These are phyloP conservation scores for Aspergillus oerlinghausenensis DNA, from an alignment of 2,329 filamentous ascomycete genomes.

Conservation along the genomic window DNA sequence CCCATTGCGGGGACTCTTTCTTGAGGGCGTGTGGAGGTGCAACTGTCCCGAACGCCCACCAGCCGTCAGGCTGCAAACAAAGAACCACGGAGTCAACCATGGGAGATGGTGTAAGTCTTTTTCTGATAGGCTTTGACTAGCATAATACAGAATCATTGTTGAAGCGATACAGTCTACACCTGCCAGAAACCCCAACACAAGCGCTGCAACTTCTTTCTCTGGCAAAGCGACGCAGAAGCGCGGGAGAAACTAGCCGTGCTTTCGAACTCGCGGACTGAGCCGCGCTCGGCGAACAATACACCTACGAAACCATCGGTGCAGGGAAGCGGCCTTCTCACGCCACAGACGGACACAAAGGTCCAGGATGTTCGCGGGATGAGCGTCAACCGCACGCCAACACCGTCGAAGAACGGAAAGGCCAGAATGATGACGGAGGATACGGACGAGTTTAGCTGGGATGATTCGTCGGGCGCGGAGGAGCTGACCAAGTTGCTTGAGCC, in stretches of 20 bases:
- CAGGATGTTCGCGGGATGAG: not conserved
- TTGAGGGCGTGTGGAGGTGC: conserved; percentile 48
- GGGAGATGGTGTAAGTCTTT: conserved; percentile 48
- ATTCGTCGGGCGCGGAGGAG: conserved; percentile 29
- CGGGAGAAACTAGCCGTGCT: conserved; percentile 49
- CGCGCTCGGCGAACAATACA: conserved; percentile 20
- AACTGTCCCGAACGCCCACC: conserved; percentile 53
- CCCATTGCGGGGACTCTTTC: conserved; percentile 36
- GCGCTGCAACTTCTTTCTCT: conserved; percentile 58
- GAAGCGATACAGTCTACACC: conserved; percentile 45
- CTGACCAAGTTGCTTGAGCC: conserved; percentile 19
- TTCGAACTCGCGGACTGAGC: conserved; percentile 48
- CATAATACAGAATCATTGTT: not conserved
- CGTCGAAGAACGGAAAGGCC: conserved; percentile 24
- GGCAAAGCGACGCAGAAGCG: conserved; percentile 54
- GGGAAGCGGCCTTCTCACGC: conserved; percentile 28
- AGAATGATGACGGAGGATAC: conserved; percentile 31
- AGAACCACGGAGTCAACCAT: conserved; percentile 54
- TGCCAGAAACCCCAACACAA: conserved; percentile 49
- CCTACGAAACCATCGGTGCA: conserved; percentile 15
- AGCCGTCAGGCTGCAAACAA: conserved; percentile 53
- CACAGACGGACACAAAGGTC: conserved; percentile 23
- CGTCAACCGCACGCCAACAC: conserved; percentile 2
- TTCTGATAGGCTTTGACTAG: not conserved
- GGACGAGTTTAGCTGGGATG: conserved; percentile 36